A percentile compares a stretch with the other conserved stretches of the same genome.
These are phyloP conservation scores for Hanseniaspora lachancei DNA, from an alignment of 805 yeast species.

Conservation along the genomic window DNA sequence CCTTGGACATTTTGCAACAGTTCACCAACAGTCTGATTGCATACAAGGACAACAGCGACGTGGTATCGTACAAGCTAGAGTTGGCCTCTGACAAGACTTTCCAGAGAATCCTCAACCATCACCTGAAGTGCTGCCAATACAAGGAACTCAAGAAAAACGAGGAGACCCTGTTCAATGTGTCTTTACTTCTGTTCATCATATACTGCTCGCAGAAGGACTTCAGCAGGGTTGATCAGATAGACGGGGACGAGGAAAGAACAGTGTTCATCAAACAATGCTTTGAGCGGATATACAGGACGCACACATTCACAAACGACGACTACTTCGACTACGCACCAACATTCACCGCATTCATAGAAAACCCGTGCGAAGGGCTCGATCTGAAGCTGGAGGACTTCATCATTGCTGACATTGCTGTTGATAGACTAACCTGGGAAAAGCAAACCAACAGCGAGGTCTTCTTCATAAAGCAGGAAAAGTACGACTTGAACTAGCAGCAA, in stretches of 20 bases:
- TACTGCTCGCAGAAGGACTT: not conserved
- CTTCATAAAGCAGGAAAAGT: constrained; percentile 22
- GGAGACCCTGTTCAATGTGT: constrained; percentile 7
- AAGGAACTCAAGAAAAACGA: constrained; percentile 2
- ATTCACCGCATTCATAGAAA: constrained; percentile 13
- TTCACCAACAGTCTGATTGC: constrained; percentile 27
- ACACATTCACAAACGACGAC: constrained; percentile 2
- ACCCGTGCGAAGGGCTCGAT: constrained; percentile 26
- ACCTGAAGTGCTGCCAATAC: not conserved
- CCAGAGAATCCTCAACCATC: not conserved
- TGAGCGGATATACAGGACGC: not conserved
- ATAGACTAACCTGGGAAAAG: constrained; percentile 36
- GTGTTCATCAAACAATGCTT: not conserved
- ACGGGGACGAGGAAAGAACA: not conserved
- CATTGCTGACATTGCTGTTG: constrained; percentile 40
- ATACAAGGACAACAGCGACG: constrained; percentile 34
- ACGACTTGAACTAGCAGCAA: not conserved
- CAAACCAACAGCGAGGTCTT: constrained; percentile 28
- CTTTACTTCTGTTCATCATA: not conserved
- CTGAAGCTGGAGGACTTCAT: constrained; percentile 33
- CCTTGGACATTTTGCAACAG: constrained; percentile 29
- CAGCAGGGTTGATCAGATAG: not conserved
- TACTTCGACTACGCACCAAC: constrained; percentile 14
- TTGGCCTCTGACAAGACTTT: constrained; percentile 15
- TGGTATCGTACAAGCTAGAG: constrained; percentile 40